A percentile compares a stretch with the other conserved stretches of the same genome.
Evolutionary conservation across 1,284 basidiomycete genomes (phyloP).

Genomic region (Puccinia hordei): DNA sequence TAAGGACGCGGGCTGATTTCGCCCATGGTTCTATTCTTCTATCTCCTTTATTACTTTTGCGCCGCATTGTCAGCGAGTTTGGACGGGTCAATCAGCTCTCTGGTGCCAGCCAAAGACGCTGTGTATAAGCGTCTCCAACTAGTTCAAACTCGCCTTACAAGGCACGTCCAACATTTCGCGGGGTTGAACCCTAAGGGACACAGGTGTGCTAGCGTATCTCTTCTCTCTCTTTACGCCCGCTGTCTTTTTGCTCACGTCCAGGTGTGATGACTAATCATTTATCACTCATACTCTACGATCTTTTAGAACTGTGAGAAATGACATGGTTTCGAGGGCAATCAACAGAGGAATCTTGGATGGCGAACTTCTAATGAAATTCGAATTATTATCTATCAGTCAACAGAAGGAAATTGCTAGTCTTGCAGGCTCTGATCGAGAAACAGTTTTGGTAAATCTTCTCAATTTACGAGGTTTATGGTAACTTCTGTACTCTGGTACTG

Average conservation of each 20-base stretch:
- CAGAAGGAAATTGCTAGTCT: constrained; percentile 33
- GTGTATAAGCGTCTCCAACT: constrained; percentile 47
- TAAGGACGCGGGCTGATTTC: not conserved
- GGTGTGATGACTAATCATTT: not conserved
- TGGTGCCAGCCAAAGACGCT: constrained; percentile 45
- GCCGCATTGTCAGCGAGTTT: constrained; percentile 28
- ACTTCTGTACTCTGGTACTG: not conserved
- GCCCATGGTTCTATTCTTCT: not conserved
- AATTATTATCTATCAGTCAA: constrained; percentile 31
- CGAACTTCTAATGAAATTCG: constrained; percentile 32
- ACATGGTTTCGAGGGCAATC: constrained; percentile 46
- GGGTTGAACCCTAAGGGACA: constrained; percentile 48
- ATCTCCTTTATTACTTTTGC: not conserved
- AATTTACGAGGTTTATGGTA: constrained; percentile 46
- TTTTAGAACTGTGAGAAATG: constrained; percentile 44
- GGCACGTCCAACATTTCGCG: constrained; percentile 49
- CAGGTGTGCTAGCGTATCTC: not conserved
- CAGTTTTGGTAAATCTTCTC: constrained; percentile 37
- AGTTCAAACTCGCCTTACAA: constrained; percentile 42
- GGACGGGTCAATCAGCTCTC: constrained; percentile 44
- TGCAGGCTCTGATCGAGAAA: constrained; percentile 43
- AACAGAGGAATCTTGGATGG: constrained; percentile 48
- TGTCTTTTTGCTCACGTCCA: not conserved
- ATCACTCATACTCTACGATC: not conserved
- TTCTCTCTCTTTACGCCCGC: not conserved